Base-by-base conservation (phyloP, 805 yeast genomes). In the Cyberlindnera mycetangii region DNA sequence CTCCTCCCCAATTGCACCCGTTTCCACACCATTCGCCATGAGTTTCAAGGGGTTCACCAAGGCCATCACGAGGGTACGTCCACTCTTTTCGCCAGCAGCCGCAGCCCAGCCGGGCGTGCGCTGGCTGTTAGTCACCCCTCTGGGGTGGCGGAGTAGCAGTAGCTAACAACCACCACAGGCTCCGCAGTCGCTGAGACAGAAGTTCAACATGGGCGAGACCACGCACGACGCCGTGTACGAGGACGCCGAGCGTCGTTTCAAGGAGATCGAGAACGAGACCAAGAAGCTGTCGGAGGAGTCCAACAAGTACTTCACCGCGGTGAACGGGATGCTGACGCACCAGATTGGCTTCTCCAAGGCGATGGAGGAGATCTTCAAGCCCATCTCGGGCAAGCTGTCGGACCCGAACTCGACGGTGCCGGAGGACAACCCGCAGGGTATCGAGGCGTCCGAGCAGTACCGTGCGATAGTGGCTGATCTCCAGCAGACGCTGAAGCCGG, bases 391-490 rank as follows among this genome's bases (percentile, higher is more conserved):
- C 34, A 81, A 89, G 50, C 72, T 86, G 62, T 81, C 93, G 14
- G 98, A 93, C 63, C 97, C 97, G 7, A 86, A 83, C 60, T 79
- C 93, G 7, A 66, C 88, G 2, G 76, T 80, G 37, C 90, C 90
- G 0, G 99, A 93, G 62, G 97, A 95, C 55, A 90, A 90, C 60
- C 97, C 97, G 4, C 95, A 93, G 42, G 99, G 98, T 55, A 89
- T 93, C 53, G 82, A 85, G 59, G 99, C 99, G 1, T 80, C 95
- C 58, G 96, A 86, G 60, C 95, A 85, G 62, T 93, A 90, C 67
- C 75, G 95, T 46, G 95, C 78, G 34, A 84, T 89, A 44, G 97
- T 93, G 30, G 77, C 79, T 40, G 97, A 90, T 49, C 71, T 93
- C 55, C 93, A 90, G 67, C 82, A 79, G 44, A 81, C 89, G 2